These are phyloP conservation scores for Penicillium tannophilum DNA, from an alignment of 495 filamentous ascomycete species.

Conservation along the genomic window DNA sequence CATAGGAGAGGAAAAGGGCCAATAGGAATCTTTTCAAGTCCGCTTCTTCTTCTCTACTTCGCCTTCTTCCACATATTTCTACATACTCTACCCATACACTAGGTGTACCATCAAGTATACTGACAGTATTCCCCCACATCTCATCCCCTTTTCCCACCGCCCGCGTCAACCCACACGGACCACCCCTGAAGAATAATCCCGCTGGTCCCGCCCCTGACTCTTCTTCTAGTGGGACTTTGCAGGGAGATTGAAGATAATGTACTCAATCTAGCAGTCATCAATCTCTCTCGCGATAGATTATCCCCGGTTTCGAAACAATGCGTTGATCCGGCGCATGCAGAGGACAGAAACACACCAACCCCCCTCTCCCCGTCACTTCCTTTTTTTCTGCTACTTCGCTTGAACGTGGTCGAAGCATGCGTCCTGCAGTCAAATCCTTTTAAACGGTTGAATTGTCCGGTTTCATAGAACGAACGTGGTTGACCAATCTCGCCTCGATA, in stretches of 20 bases:
- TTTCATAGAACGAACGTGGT: not conserved
- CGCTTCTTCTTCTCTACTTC: not conserved
- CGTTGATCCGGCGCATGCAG: constrained; percentile 13
- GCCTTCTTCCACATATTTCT: not conserved
- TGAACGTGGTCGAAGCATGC: constrained; percentile 5
- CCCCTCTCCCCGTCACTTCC: not conserved
- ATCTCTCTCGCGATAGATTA: constrained; percentile 19
- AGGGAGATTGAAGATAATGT: constrained; percentile 8
- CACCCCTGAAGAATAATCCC: constrained; percentile 17
- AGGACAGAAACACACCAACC: not conserved
- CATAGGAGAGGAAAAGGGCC: no score
- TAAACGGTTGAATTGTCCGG: not conserved
- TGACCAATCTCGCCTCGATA: constrained; percentile 3
- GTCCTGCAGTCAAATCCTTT: not conserved
- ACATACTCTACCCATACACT: not conserved
- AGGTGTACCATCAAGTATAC: not conserved
- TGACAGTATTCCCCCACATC: not conserved
- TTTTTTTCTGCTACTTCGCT: not conserved
- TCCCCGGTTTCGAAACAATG: constrained; percentile 17
- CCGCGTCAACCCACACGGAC: constrained; percentile 16
- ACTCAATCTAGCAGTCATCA: constrained; percentile 8
- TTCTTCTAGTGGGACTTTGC: not conserved
- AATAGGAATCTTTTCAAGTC: not conserved
- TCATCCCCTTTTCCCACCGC: constrained; percentile 6
- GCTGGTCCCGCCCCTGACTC: constrained; percentile 9